phyloP scores from a whole-genome alignment of 1,284 basidiomycete genomes.

The Agaricales sp. region DNA sequence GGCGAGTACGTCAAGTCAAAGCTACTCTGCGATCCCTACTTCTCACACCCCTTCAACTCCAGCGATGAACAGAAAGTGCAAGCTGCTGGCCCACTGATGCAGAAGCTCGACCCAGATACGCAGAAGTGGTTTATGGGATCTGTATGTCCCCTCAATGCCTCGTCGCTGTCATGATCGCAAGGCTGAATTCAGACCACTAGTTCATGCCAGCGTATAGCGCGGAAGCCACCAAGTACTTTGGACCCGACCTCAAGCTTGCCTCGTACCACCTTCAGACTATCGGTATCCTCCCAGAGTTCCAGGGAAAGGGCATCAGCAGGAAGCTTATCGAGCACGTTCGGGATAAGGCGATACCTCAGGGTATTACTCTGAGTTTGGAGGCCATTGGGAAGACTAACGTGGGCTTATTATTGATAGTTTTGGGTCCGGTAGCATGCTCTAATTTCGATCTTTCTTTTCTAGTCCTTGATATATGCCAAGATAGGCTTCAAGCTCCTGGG shows the following conservation, averaged over 20 bases:
- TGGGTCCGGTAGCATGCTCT: background rate
- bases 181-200: no score
- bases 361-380: background rate
- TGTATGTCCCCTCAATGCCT: no score
- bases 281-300: background rate
- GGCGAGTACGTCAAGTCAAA: background rate
- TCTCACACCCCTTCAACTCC: background rate
- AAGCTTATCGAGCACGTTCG: constrained; percentile 1
- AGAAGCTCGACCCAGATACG: background rate
- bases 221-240: background rate
- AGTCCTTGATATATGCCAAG: background rate
- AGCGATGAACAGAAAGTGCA: background rate
- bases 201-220: background rate
- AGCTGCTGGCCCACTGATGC: background rate
- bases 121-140: background rate
- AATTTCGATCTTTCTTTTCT: background rate
- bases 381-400: background rate
- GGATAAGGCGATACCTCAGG: background rate
- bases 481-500: background rate
- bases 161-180: no score
- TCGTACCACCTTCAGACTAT: background rate
- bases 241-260: background rate
- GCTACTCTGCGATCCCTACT: background rate
- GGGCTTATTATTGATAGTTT: background rate
- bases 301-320: background rate